Base-by-base conservation (phyloP, 2,329 filamentous ascomycete species). In the Xylaria sp. region DNA sequence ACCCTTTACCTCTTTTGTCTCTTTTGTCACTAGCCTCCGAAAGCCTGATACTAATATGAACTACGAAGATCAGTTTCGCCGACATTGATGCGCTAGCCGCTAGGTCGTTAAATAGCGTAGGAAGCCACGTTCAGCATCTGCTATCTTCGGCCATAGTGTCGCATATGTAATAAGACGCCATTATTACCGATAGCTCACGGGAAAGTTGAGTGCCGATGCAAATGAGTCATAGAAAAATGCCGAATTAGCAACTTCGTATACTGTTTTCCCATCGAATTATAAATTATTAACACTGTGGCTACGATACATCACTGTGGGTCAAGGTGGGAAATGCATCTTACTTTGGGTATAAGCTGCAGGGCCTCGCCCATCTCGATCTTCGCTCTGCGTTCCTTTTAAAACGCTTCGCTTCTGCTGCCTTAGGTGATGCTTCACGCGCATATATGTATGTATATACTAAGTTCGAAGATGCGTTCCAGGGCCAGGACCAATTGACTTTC, bases 341-440 rank as follows among this genome's bases (percentile, higher is more conserved):
- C 55, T 12, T 58, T 33, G 36, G 36, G 55, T 12, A 58, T 46
- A 58, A 46, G 55, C 55, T 58, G 55, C 55, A 58, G 23, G 8
- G 56, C 23, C 39, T 46, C 10, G 41, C 10, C 23, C 23, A 31
- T 58, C 39, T 46, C 18, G n/a, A 13, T 58, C 39, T 2, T 58
- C 56, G 56, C 39, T 58, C 13, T 31, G 56, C 39, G 23, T 7
- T 58, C 56, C 15, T 31, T 31, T 31, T 36, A n/a, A 8, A 48
- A n/a, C 15, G n/a, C 20, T 15, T 20, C 56, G 7, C 39, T 31
- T 46, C 9, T 8, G 15, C 15, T 46, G 13, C 39, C 56, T 48
- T 20, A 12, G n/a, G 39, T 6, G 25, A 31, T 25, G 23, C 39
- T 28, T 31, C 13, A 31, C 39, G 28, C 39, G 39, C 15, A n/a